Base-by-base conservation (phyloP, 371 early-diverging fungal genomes). In the Batkoa obscura region DNA sequence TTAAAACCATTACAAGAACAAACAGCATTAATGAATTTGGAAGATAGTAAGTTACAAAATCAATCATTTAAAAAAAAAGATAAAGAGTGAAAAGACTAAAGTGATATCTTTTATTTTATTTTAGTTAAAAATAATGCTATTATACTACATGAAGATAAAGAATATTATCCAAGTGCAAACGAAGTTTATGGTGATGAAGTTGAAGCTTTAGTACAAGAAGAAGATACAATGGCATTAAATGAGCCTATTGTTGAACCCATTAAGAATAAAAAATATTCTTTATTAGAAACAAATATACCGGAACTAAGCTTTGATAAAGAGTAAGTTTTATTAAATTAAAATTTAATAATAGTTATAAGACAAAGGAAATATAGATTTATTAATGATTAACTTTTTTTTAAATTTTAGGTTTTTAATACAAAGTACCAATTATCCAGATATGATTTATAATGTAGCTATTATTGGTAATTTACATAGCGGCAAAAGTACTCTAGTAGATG, bases 401-500 rank as follows among this genome's bases (percentile, higher is more conserved):
- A 12, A 38, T 30, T 12, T 17, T 57, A 83, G 82, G 58, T 96
- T 83, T 62, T 73, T 94, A 68, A 80, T 86, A 34, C 90, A 90
- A 64, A 72, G 94, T 55, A 78, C 84, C 73, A 76, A 74, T 4
- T 78, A 79, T 62, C 91, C 91, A 2, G 78, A 80, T 30, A 74
- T 86, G 46, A 71, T 84, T 31, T 80, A 96, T 58, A 94, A 94
- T 60, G 69, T 97, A 51, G 88, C 87, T 8, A 60, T 97, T 50
- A 84, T 88, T 1, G 98, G 98, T 23, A 92, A 94, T 69, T 74
- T 98, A 58, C 96, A 95, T 60, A 94, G 94, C 64, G 98, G 98
- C 56, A 98, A 98, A 62, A 90, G 95, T 0, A 74, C 91, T 0
- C 79, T 98, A 57, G 73, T 94, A 38, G 97, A 96, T 62, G 79